Evolutionary conservation across 78 protist genomes (phyloP).

Genomic region (Dictyostelium citrinum): DNA sequence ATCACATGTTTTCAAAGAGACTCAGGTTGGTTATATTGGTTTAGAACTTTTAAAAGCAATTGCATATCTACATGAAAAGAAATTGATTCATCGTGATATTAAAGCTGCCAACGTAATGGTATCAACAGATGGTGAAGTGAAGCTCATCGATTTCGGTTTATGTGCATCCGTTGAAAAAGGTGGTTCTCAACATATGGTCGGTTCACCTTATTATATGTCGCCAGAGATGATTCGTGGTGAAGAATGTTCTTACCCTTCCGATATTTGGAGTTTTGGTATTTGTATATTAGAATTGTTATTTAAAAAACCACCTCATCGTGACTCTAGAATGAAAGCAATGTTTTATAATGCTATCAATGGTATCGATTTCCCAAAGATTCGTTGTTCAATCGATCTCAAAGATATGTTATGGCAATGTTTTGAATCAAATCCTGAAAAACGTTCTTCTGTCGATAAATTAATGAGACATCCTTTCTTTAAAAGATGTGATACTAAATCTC

Average conservation of each 20-base stretch:
- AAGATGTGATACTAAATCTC: slow-evolving; percentile 44
- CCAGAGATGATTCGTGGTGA: slow-evolving; percentile 75
- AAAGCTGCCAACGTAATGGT: slow-evolving; percentile 79
- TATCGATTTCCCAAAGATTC: slow-evolving; percentile 37
- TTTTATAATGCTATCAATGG: slow-evolving; percentile 29
- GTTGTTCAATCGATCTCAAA: slow-evolving; percentile 53
- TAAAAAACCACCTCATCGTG: slow-evolving; percentile 47
- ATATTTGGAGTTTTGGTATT: slow-evolving; percentile 83
- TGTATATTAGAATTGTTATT: slow-evolving; percentile 62
- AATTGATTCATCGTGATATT: slow-evolving; percentile 72
- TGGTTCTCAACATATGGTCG: slow-evolving; percentile 74
- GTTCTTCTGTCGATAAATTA: slow-evolving; percentile 64
- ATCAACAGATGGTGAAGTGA: slow-evolving; percentile 63
- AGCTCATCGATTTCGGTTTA: slow-evolving; percentile 77
- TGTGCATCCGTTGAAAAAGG: slow-evolving; percentile 26
- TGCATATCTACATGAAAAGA: slow-evolving; percentile 37
- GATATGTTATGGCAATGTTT: slow-evolving; percentile 79
- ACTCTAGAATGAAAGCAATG: slow-evolving; percentile 73
- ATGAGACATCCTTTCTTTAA: slow-evolving; percentile 75
- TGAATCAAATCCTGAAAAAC: slow-evolving; percentile 57
- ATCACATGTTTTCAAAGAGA: slow-evolving; percentile 41
- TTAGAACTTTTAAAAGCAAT: slow-evolving; percentile 54
- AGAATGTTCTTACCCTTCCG: slow-evolving; percentile 47
- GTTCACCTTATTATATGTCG: slow-evolving; percentile 82
- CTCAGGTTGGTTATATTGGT: slow-evolving; percentile 65